phyloP scores from a whole-genome alignment of 2,329 filamentous ascomycete species.

The Microdochium paspali region DNA sequence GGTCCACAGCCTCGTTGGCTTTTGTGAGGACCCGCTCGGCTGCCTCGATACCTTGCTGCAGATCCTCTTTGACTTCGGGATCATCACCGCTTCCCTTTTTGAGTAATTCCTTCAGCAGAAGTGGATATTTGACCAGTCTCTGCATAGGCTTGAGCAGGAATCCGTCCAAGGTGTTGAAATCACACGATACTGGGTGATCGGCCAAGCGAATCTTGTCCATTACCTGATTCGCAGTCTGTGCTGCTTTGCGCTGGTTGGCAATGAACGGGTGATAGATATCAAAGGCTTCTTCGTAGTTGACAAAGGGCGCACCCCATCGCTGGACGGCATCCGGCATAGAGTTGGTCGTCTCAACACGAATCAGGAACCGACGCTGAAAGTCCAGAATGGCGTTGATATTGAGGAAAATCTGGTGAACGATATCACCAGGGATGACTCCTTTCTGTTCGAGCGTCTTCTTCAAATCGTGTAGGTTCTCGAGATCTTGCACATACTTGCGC shows the following conservation, averaged over 20 bases:
- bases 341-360: slow-evolving; percentile 92
- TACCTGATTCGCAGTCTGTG: slow-evolving; percentile 70
- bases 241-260: slow-evolving; percentile 88
- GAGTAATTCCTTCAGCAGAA: slow-evolving; percentile 79
- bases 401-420: slow-evolving; percentile 88
- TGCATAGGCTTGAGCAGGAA: slow-evolving; percentile 97
- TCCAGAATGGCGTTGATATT: slow-evolving; percentile 93
- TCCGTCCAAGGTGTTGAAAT: slow-evolving; percentile 79
- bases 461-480: slow-evolving; percentile 86
- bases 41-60: slow-evolving; percentile 68
- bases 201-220: slow-evolving; percentile 79
- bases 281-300: slow-evolving; percentile 76
- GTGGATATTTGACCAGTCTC: slow-evolving; percentile 84
- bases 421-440: slow-evolving; percentile 79
- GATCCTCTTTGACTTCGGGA: slow-evolving; percentile 59
- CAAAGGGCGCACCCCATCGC: slow-evolving; percentile 91
- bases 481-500: slow-evolving; percentile 93
- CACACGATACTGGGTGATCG: slow-evolving; percentile 71
- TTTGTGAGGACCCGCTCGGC: slow-evolving; percentile 73
- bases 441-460: slow-evolving; percentile 86
- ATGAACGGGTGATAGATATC: slow-evolving; percentile 95
- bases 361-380: slow-evolving; percentile 90
- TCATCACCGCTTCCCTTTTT: slow-evolving; percentile 66
- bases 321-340: slow-evolving; percentile 67
- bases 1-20: slow-evolving; percentile 85